Evolutionary conservation across 2,329 filamentous ascomycete species (phyloP), one percentile per base, ranked within the genome.

Genomic region (Cyclaneusma minus): DNA sequence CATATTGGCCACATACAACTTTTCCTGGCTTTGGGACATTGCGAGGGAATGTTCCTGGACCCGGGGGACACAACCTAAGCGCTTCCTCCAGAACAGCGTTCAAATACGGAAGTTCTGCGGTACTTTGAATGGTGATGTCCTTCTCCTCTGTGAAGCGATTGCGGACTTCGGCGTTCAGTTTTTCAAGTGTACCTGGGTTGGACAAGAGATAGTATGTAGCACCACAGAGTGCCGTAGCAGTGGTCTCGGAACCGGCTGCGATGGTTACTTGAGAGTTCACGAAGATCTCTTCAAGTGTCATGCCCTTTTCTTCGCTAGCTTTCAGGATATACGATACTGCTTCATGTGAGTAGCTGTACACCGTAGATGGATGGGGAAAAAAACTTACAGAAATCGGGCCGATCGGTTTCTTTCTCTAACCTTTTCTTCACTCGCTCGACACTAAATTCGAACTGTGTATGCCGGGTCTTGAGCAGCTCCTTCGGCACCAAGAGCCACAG

Each of bases 41-140:
- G 6, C 33, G 23, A n/a, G 28, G 13, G n/a, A 31, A 14, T 2
- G 7, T 11, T 11, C 9, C 30, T 8, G 45, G 41, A 3, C 43
- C 41, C 1, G 51, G 48, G 5, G 53, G 54, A 30, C 43, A 52
- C 3, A 51, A 29, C 3, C 53, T 39, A 1, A 58, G 40, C 4
- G 33, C 42, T 35, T 58, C 55, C 6, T 50, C 35, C 3, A 58
- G 31, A 8, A 51, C 43, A 5, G 54, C 54, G 9, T 38, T 24
- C 4, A 53, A 36, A 29, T 57, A 58, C 5, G 35, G 29, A 4
- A 50, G 31, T 13, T 41, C 35, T 13, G 38, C 34, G 4, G 49
- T 29, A 8, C 30, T 32, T 3, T 40, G 32, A n/a, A 50, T 32
- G 9, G 37, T 46, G 23, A 55, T 44, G 7, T 52, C 44, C 3